Base-by-base conservation (phyloP, 169 alveolate species). In the Plasmodium inui region DNA sequence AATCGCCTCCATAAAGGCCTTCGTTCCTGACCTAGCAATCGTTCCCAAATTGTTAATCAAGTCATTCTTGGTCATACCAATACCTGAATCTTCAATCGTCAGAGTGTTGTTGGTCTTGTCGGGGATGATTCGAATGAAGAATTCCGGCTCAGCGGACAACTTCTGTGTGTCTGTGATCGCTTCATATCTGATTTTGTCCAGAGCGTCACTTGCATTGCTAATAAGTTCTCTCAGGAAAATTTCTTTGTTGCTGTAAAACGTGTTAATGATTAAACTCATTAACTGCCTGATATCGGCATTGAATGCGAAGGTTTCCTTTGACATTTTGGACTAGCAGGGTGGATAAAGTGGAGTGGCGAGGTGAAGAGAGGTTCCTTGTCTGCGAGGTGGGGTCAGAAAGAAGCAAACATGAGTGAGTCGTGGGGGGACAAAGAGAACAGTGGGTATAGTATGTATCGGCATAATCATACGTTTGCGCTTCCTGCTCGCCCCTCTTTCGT, bases 151-250 rank as follows among this genome's bases (percentile, higher is more conserved):
- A 44, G 98, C 97, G 81, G 94, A 95, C 72, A 99, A 96, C 88
- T 98, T 98, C 76, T 98, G 98, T 26, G 99, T 99, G 94, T 99
- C 99, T 17, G 99, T 98, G 92, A 99, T 97, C 39, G 99, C 97
- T 97, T 98, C 98, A 96, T 98, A 99, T 84, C 99, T 98, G 91
- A 99, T 98, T 97, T 99, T 99, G 90, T 99, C 99, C 82, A 99
- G 96, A 53, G 99, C 99, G 95, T 99, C 99, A 39, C 99, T 98
- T 28, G 99, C 99, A 94, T 99, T 99, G 82, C 99, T 98, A 95
- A 99, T 98, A 83, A 99, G 97, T 96, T 99, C 99, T 95, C 99
- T 97, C 80, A 99, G 96, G 98, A 99, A 99, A 92, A 99, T 98
- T 95, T 99, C 99, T 96, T 99, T 99, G 97, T 99, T 99, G 97